Base-by-base conservation (phyloP, 139 green algal species). In the Spirogloea muscicola region DNA sequence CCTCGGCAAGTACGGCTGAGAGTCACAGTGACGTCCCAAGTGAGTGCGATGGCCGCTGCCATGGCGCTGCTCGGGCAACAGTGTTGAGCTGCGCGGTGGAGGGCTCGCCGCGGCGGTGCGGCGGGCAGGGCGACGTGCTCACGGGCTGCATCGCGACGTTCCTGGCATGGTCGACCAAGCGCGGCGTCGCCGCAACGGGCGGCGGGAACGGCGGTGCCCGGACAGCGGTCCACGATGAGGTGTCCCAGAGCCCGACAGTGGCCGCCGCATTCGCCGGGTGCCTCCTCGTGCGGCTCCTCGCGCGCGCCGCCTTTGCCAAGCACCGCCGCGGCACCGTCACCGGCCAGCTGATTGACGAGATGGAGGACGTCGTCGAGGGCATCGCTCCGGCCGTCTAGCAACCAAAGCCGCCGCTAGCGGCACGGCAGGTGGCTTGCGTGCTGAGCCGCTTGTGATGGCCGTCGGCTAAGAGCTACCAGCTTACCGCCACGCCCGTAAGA, bases 41-140 rank as follows among this genome's bases (percentile, higher is more conserved):
- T n/a, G n/a, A n/a, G n/a, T n/a, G n/a, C n/a, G n/a, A n/a, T n/a
- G n/a, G n/a, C n/a, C n/a, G n/a, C n/a, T n/a, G n/a, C n/a, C n/a
- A n/a, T 40, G 25, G 16, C 16, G 7, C 38, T 18, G 33, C 13
- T n/a, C n/a, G n/a, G 46, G 46, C 21, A 55, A 65, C 66, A 79
- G 72, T 84, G 33, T 13, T 85, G 1, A 27, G 41, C 6, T 84
- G 27, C 18, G 48, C n/a, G 7, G 31, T 81, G 0, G 76, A 68
- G 39, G 76, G 76, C 6, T 81, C 51, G 1, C 76, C 76, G 10
- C 40, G 76, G 31, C 70, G 76, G 40, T 81, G 61, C 33, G 76
- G 76, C 7, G 76, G 76, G n/a, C 76, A 83, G 29, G 76, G 76
- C 16, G 76, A 83, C 37, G 43, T 83, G 31, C 42, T 83, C 1